Conservation (phyloP, 345 rosid genomes). For the Eucalyptus regnans region DNA sequence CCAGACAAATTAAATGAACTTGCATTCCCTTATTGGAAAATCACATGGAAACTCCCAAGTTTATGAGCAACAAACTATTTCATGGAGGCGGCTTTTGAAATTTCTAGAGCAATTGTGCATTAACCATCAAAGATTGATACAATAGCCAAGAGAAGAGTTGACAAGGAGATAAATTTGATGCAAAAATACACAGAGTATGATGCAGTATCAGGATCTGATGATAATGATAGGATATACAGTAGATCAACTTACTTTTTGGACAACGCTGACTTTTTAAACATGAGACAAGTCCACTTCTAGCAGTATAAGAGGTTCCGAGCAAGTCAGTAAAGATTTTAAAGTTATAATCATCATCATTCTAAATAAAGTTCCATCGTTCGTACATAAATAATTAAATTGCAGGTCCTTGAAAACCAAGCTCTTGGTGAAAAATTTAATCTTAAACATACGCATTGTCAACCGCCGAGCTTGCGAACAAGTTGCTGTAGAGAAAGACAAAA, state of each 20-base stretch:
- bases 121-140: background rate
- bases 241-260: background rate
- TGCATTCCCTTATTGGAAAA: background rate
- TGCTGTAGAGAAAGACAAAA: constrained; percentile 4
- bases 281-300: background rate
- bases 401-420: background rate
- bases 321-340: background rate
- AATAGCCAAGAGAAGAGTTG: background rate
- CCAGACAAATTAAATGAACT: background rate
- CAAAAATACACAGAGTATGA: background rate
- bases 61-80: background rate
- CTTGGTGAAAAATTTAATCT: background rate
- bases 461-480: constrained; percentile 24
- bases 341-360: background rate
- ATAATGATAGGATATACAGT: background rate
- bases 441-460: constrained; percentile 5
- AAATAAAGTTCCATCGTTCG: background rate
- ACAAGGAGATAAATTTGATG: background rate
- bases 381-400: background rate
- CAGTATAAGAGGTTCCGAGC: background rate
- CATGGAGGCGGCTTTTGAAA: background rate
- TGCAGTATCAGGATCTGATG: background rate
- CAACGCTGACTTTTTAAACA: background rate
- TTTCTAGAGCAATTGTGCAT: background rate
- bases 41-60: background rate